Conservation (phyloP, 129 eudicot genomes). For the Pittosporum tobira region DNA sequence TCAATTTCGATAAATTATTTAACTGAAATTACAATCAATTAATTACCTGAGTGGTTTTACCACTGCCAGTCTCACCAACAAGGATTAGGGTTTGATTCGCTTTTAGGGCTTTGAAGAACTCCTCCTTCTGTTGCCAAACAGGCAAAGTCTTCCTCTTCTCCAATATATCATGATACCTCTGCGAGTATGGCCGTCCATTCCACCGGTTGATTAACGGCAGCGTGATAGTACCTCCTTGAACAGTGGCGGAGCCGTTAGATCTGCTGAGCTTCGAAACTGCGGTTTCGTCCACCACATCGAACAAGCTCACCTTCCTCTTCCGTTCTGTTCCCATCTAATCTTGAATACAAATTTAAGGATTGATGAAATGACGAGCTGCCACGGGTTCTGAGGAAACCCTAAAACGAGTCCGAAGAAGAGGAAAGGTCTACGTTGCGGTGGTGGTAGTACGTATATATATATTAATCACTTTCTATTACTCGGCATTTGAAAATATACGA, state of each 20-base stretch:
- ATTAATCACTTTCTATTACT: too few relatives aligned
- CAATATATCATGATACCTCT: conserved; percentile 55
- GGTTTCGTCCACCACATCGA: conserved; percentile 67
- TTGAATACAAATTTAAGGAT: neutral
- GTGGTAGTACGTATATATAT: too few relatives aligned
- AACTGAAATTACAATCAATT: neutral
- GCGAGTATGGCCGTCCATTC: conserved; percentile 64
- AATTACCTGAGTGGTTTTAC: conserved; percentile 93
- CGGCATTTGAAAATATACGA: too few relatives aligned
- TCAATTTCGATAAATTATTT: neutral
- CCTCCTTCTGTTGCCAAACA: conserved; percentile 95
- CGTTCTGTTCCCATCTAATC: conserved; percentile 63
- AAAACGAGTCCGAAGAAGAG: neutral
- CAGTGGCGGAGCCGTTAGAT: conserved; percentile 36
- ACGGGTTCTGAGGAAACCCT: neutral
- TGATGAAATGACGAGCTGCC: neutral
- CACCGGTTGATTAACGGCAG: conserved; percentile 50
- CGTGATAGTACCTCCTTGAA: conserved; percentile 2
- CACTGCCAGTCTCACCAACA: conserved; percentile 98
- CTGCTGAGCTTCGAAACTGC: conserved; percentile 30
- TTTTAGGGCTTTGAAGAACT: conserved; percentile 56
- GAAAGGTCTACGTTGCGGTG: neutral
- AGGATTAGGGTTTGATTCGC: conserved; percentile 67
- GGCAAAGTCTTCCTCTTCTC: conserved; percentile 87
- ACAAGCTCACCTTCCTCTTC: conserved; percentile 83